Evolutionary conservation across 257 asterid species (phyloP).

Genomic region (Przewalskia tangutica): DNA sequence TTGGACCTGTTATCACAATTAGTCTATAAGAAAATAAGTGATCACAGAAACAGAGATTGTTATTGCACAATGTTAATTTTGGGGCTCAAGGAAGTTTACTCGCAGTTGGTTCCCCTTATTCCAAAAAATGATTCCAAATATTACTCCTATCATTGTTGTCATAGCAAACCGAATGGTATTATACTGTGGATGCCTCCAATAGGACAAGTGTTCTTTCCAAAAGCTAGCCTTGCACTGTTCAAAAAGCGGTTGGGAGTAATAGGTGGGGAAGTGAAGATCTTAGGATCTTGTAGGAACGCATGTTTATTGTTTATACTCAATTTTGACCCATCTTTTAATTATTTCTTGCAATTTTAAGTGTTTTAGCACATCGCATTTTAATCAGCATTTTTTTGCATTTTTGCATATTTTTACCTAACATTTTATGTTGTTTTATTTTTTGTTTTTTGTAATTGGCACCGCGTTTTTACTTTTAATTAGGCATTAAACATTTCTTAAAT

Average conservation of each 20-base stretch:
- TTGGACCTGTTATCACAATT: slow-evolving; percentile 33
- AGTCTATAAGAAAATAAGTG: background rate
- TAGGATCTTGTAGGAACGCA: too few relatives aligned
- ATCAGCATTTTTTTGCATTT: too few relatives aligned
- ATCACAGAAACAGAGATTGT: background rate
- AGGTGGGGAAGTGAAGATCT: slow-evolving; percentile 45
- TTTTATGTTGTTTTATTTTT: too few relatives aligned
- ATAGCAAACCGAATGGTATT: slow-evolving; percentile 54
- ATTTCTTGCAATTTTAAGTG: too few relatives aligned
- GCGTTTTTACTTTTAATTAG: too few relatives aligned
- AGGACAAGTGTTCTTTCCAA: slow-evolving; percentile 66
- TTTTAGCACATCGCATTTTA: too few relatives aligned
- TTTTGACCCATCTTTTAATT: too few relatives aligned
- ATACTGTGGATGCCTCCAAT: slow-evolving; percentile 70
- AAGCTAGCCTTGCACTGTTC: slow-evolving; percentile 73
- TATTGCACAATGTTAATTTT: background rate
- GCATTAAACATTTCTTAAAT: too few relatives aligned
- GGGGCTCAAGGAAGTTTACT: slow-evolving; percentile 14
- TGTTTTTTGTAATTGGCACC: too few relatives aligned
- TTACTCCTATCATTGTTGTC: slow-evolving; percentile 49
- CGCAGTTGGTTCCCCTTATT: slow-evolving; percentile 50
- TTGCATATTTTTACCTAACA: too few relatives aligned
- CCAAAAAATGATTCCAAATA: slow-evolving; percentile 75
- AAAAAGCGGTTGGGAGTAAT: slow-evolving; percentile 48
- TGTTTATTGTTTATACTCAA: too few relatives aligned